These are phyloP conservation scores for Penicillium chermesinum DNA, from an alignment of 495 filamentous ascomycete species.

Conservation along the genomic window DNA sequence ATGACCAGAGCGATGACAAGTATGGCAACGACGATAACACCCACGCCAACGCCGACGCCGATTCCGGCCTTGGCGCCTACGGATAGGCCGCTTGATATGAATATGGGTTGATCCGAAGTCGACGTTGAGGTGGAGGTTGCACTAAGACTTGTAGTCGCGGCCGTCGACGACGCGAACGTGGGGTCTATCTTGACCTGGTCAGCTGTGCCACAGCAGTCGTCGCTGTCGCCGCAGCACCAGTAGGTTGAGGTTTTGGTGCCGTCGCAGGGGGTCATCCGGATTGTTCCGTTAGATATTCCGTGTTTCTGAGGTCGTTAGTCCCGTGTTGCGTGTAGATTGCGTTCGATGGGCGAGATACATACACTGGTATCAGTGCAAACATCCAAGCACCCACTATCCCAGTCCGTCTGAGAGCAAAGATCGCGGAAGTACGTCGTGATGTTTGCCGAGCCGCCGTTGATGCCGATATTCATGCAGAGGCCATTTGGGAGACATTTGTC, in stretches of 20 bases:
- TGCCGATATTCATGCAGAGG: neutral
- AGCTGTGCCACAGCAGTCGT: neutral
- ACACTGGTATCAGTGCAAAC: neutral
- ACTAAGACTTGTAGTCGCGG: neutral
- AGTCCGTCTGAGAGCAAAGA: neutral
- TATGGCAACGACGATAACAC: neutral
- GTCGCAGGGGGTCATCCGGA: constrained; percentile 1
- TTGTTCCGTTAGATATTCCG: neutral
- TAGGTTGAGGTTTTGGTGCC: neutral
- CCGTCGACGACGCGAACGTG: neutral
- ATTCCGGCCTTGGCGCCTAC: neutral
- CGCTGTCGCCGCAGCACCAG: constrained; percentile 3
- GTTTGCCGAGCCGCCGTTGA: neutral
- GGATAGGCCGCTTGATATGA: neutral
- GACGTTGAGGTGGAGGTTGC: neutral
- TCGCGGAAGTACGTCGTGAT: neutral
- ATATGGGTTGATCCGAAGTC: neutral
- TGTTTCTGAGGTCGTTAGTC: too few relatives aligned
- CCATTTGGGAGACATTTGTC: constrained; percentile 2
- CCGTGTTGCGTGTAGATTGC: too few relatives aligned
- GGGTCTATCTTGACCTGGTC: neutral
- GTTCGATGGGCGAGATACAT: neutral
- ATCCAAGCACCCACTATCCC: neutral
- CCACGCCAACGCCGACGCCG: neutral
- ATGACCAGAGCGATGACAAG: neutral